Evolutionary conservation across 2,329 filamentous ascomycete genomes (phyloP).

Genomic region (Fonsecaea pugnacius): DNA sequence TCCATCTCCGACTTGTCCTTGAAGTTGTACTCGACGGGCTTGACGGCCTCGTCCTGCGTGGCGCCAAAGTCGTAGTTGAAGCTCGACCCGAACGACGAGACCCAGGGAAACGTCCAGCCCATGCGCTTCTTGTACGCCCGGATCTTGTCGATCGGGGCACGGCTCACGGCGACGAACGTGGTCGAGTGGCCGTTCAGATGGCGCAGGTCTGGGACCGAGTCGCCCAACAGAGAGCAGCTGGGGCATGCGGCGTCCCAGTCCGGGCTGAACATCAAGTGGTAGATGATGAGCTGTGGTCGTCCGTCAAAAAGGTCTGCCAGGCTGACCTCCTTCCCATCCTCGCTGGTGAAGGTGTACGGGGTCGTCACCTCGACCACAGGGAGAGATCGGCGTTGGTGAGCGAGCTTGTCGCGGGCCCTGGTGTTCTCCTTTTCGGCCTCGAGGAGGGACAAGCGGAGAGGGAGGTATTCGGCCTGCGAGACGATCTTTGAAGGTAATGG

Average conservation of each 20-base stretch:
- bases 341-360: conserved; percentile 42
- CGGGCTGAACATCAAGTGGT: conserved; percentile 55
- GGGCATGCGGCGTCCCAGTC: conserved; percentile 44
- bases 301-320: conserved; percentile 39
- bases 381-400: conserved; percentile 37
- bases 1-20: conserved; percentile 35
- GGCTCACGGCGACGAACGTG: conserved; percentile 44
- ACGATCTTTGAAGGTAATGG: conserved; percentile 2
- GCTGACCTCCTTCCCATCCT: conserved; percentile 23
- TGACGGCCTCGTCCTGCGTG: conserved; percentile 40
- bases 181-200: conserved; percentile 48
- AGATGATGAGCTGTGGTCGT: conserved; percentile 43
- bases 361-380: conserved; percentile 49
- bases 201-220: conserved; percentile 46
- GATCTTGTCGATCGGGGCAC: conserved; percentile 45
- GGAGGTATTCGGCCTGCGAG: conserved; percentile 25
- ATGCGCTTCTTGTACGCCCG: conserved; percentile 45
- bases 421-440: conserved; percentile 32
- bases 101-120: conserved; percentile 49
- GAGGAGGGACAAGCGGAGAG: conserved; percentile 29
- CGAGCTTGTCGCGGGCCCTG: conserved; percentile 26
- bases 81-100: conserved; percentile 38
- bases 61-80: conserved; percentile 52
- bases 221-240: conserved; percentile 48
- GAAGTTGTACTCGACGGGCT: conserved; percentile 40